Conservation (phyloP, 1,284 basidiomycete species). For the Pseudozyma flocculosa region DNA sequence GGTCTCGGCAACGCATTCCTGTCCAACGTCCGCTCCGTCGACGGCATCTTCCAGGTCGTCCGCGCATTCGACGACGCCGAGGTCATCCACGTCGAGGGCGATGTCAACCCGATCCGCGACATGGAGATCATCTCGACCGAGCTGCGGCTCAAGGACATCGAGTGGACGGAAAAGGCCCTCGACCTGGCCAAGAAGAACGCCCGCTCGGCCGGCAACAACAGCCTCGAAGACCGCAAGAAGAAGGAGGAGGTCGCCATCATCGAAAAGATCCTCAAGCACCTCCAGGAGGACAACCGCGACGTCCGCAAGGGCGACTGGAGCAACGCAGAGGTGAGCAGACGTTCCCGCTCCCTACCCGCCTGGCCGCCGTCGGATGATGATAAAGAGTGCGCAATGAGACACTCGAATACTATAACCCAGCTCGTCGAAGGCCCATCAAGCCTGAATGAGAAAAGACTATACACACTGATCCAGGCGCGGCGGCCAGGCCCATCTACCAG, state of each 20-base stretch:
- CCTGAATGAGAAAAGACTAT: slow-evolving; percentile 51
- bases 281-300: slow-evolving; percentile 84
- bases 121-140: slow-evolving; percentile 93
- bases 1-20: slow-evolving; percentile 98
- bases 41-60: slow-evolving; percentile 98
- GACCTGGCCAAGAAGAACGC: slow-evolving; percentile 62
- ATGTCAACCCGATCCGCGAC: slow-evolving; percentile 91
- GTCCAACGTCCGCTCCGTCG: slow-evolving; percentile 94
- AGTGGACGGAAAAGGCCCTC: slow-evolving; percentile 93
- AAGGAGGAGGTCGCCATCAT: slow-evolving; percentile 85
- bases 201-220: slow-evolving; percentile 66
- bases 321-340: slow-evolving; percentile 86
- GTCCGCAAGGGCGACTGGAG: slow-evolving; percentile 91
- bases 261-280: slow-evolving; percentile 81
- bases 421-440: slow-evolving; percentile 67
- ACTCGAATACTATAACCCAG: slow-evolving; percentile 71
- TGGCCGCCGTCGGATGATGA: slow-evolving; percentile 64
- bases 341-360: not conserved
- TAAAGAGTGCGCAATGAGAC: slow-evolving; percentile 67
- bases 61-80: slow-evolving; percentile 98
- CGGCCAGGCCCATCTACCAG: not conserved
- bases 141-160: slow-evolving; percentile 87
- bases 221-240: slow-evolving; percentile 89
- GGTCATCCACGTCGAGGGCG: slow-evolving; percentile 98
- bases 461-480: slow-evolving; percentile 29